Base-by-base conservation (phyloP, 2,329 filamentous ascomycete genomes). In the Dactylella cylindrospora region DNA sequence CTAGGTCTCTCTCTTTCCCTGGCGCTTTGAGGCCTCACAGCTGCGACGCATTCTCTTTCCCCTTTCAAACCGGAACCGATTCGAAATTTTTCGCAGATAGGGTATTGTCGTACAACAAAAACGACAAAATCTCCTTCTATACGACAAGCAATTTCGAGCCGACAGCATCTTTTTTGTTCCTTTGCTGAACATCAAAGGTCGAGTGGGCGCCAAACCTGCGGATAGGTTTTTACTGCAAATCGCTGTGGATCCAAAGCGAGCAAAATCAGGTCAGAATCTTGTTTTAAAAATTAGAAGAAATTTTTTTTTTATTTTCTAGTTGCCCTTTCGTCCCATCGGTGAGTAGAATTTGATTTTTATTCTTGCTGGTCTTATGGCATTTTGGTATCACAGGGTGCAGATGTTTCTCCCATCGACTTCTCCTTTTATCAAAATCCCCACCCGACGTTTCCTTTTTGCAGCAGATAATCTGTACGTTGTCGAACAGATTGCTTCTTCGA, bases 391-490 rank as follows among this genome's bases (percentile, higher is more conserved):
- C n/a, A n/a, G n/a, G n/a, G n/a, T n/a, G 39, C 39, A 31, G 32
- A 23, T 60, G 49, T 61, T 62, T 62, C 57, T 62, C 57, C 49
- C 33, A 38, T 40, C 57, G 57, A 43, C 57, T 62, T 62, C 57
- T 62, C 57, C 57, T 62, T 62, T 62, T 49, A 62, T 62, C 53
- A 43, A 38, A 36, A 36, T 50, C 31, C 39, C 43, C 33, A 29
- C 33, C 22, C 44, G 41, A 43, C 28, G 5, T 40, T 40, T 40
- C 36, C 26, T 40, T 40, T 40, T 40, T 12, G 36, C 19, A 12
- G 20, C 13, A 10, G 36, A 40, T 25, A 25, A 40, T 8, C 20
- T 40, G 13, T 19, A 12, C 33, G 17, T 40, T 5, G 36, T 9
- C 36, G 12, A 23, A 10, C 36, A 23, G 36, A 49, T 57, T 57